Base-by-base conservation (phyloP, 768 basidiomycete genomes). In the Favolaschia claudopus region DNA sequence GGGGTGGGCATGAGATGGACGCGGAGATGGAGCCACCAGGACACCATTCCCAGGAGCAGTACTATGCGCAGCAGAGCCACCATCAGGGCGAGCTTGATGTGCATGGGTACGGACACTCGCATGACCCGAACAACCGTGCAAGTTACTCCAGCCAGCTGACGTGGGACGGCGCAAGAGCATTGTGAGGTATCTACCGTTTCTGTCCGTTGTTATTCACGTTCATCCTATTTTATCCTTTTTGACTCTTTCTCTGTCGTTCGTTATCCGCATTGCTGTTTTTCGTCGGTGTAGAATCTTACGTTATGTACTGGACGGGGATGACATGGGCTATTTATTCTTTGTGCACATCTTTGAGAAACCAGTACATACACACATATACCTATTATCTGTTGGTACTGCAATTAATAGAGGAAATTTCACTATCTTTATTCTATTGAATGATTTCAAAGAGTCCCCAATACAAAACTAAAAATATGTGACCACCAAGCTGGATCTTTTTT, bases 121-220 rank as follows among this genome's bases (percentile, higher is more conserved):
- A 54, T 20, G 56, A 57, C 39, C 55, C 39, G 45, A 37, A 78
- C 70, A 53, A 70, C 48, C 72, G 66, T 39, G 60, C 64, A 60
- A n/a, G n/a, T n/a, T n/a, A n/a, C n/a, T n/a, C n/a, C n/a, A 74
- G 70, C 57, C 66, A 63, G 20, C 59, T 71, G 20, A 73, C 75
- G 38, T 81, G 79, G 79, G 75, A 78, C 42, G 78, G 77, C 14
- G 75, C 74, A 27, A 64, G 62, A 51, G 81, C 79, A 58, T 17
- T 82, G 73, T 82, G 76, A 76, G 67, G 66, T 66, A 9, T 33
- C 36, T 46, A 43, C 25, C 48, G 28, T 47, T 31, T 66, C 38
- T 64, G 63, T 63, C 55, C 33, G 69, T 56, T 31, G 58, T 54
- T 57, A 55, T 58, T 60, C 55, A 45, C 53, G 36, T 31, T 17